Evolutionary conservation across 257 asterid genomes (phyloP).

Genomic region (Nicotiana obtusifolia): DNA sequence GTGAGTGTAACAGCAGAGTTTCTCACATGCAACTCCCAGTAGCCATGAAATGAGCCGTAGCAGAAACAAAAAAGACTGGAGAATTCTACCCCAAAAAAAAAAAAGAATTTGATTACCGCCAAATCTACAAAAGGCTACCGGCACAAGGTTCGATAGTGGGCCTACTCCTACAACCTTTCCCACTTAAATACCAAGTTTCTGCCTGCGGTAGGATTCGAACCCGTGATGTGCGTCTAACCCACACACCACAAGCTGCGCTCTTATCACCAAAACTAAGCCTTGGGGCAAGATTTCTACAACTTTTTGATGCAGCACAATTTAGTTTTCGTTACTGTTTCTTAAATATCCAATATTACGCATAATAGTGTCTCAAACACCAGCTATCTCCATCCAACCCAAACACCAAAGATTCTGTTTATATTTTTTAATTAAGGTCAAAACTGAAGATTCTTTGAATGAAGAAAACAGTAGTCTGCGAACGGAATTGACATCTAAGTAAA

Average conservation of each 20-base stretch:
- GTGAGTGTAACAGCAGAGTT: neutral
- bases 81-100: neutral
- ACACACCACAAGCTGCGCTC: no score
- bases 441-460: neutral
- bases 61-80: neutral
- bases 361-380: neutral
- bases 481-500: neutral
- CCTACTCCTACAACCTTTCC: no score
- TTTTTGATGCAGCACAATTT: neutral
- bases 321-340: neutral
- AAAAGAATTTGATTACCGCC: no score
- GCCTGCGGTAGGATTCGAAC: no score
- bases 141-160: no score
- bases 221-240: no score
- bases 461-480: neutral
- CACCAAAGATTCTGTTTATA: neutral
- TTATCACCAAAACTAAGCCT: no score
- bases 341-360: neutral
- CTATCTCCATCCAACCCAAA: neutral
- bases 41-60: neutral
- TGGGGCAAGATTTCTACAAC: neutral
- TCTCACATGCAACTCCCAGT: neutral
- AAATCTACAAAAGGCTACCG: no score
- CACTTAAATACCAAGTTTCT: no score
- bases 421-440: neutral